A percentile compares a stretch with the other conserved stretches of the same genome.
These are phyloP conservation scores for Zymoseptoria crescenta DNA, from an alignment of 2,329 filamentous ascomycete species.

Conservation along the genomic window DNA sequence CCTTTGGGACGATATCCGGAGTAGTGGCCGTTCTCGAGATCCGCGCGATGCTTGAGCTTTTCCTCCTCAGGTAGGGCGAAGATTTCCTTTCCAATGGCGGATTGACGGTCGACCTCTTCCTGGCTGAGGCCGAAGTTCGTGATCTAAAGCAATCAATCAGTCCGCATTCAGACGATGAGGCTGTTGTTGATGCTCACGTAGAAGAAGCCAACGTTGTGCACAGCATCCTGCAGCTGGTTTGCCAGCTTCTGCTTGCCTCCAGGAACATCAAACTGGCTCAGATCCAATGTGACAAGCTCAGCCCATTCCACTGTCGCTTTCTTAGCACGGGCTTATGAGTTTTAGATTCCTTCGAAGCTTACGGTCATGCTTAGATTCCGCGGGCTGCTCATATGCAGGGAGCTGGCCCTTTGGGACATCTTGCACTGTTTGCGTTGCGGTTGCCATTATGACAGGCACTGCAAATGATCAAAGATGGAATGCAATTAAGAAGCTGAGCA, in stretches of 20 bases:
- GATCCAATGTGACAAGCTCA: slow-evolving; percentile 51
- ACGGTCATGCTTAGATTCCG: slow-evolving; percentile 18
- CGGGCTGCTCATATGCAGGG: slow-evolving; percentile 15
- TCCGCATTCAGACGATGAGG: not conserved
- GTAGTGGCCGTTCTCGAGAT: slow-evolving; percentile 27
- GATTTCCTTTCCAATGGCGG: slow-evolving; percentile 52
- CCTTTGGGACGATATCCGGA: slow-evolving; percentile 24
- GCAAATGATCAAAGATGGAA: not conserved
- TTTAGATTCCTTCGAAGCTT: too few species aligned
- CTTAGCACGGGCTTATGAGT: too few species aligned
- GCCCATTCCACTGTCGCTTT: slow-evolving; percentile 47
- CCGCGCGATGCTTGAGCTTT: slow-evolving; percentile 47
- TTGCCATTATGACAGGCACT: slow-evolving; percentile 10
- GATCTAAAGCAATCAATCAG: slow-evolving; percentile 11
- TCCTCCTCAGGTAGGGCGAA: slow-evolving; percentile 51
- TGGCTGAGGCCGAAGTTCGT: slow-evolving; percentile 55
- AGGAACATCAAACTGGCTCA: slow-evolving; percentile 47
- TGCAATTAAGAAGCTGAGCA: not conserved
- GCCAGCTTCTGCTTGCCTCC: slow-evolving; percentile 49
- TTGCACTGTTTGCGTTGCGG: slow-evolving; percentile 12
- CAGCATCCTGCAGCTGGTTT: slow-evolving; percentile 48
- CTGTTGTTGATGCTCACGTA: slow-evolving; percentile 38
- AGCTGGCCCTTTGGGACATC: slow-evolving; percentile 8
- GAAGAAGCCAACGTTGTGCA: slow-evolving; percentile 48
- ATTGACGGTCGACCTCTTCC: slow-evolving; percentile 53